These are phyloP conservation scores for Phoma sp. DNA, from an alignment of 2,329 filamentous ascomycete species.

Conservation along the genomic window DNA sequence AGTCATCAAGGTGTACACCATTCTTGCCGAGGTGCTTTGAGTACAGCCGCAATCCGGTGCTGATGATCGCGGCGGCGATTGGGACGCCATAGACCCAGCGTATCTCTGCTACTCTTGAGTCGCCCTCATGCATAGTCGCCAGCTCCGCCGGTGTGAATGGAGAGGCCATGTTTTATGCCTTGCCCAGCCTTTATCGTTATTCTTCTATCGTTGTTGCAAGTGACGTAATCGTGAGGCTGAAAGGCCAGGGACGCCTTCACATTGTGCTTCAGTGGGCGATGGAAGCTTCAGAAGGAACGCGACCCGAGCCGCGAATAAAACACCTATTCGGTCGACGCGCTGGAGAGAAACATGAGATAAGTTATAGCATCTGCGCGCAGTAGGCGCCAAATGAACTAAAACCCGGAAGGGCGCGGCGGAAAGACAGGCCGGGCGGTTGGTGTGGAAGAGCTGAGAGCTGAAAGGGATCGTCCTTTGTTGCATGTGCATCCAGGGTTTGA, in stretches of 20 bases:
- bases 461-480: slow-evolving; percentile 1
- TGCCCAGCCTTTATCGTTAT: background rate
- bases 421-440: background rate
- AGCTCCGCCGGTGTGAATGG: slow-evolving; percentile 38
- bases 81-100: slow-evolving; percentile 42
- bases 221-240: slow-evolving; percentile 17
- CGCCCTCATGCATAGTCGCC: slow-evolving; percentile 36
- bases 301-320: background rate
- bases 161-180: slow-evolving; percentile 25
- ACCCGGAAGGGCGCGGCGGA: slow-evolving; percentile 7
- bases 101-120: slow-evolving; percentile 39
- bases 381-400: slow-evolving; percentile 7
- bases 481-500: slow-evolving; percentile 5
- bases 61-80: slow-evolving; percentile 34
- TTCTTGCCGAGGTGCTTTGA: slow-evolving; percentile 40
- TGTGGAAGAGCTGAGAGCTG: slow-evolving; percentile 7
- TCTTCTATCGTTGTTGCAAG: slow-evolving; percentile 4
- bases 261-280: slow-evolving; percentile 2
- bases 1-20: slow-evolving; percentile 43
- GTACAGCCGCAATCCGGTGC: slow-evolving; percentile 36
- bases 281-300: background rate
- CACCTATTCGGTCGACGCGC: background rate
- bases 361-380: slow-evolving; percentile 8
- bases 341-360: background rate
- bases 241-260: slow-evolving; percentile 9